Evolutionary conservation across 2,329 filamentous ascomycete species (phyloP).

Genomic region (Colletotrichum noveboracense): DNA sequence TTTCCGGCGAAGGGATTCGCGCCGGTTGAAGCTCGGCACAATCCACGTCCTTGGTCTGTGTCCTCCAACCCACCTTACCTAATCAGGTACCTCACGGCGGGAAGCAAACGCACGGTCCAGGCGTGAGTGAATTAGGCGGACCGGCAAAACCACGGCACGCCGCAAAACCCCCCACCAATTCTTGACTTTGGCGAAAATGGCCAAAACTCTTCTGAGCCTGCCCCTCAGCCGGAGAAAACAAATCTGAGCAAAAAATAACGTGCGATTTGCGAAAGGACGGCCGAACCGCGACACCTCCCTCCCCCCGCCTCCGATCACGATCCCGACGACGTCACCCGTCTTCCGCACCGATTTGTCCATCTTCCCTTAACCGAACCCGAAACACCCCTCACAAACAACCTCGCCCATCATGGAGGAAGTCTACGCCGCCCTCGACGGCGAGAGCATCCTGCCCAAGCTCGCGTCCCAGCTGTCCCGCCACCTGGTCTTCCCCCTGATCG

Average conservation of each 20-base stretch:
- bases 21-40: constrained; percentile 20
- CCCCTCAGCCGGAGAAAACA: constrained; percentile 19
- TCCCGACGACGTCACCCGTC: not conserved
- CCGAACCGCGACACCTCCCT: constrained; percentile 4
- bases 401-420: constrained; percentile 24
- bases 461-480: constrained; percentile 94
- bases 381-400: not conserved
- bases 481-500: constrained; percentile 93
- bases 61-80: not conserved
- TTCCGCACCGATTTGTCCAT: not conserved
- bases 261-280: constrained; percentile 9
- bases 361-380: not conserved
- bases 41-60: not conserved
- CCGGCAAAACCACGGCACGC: constrained; percentile 22
- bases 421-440: constrained; percentile 23
- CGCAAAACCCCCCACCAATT: constrained; percentile 23
- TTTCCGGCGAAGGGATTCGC: constrained; percentile 17
- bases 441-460: constrained; percentile 80
- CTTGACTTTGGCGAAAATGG: constrained; percentile 23
- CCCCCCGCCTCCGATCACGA: constrained; percentile 29
- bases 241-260: constrained; percentile 2
- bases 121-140: not conserved
- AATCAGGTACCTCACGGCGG: not conserved
- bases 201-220: constrained; percentile 22
- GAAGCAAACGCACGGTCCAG: not conserved